Evolutionary conservation across 1,284 basidiomycete species (phyloP).

Genomic region (Boletus smithii): DNA sequence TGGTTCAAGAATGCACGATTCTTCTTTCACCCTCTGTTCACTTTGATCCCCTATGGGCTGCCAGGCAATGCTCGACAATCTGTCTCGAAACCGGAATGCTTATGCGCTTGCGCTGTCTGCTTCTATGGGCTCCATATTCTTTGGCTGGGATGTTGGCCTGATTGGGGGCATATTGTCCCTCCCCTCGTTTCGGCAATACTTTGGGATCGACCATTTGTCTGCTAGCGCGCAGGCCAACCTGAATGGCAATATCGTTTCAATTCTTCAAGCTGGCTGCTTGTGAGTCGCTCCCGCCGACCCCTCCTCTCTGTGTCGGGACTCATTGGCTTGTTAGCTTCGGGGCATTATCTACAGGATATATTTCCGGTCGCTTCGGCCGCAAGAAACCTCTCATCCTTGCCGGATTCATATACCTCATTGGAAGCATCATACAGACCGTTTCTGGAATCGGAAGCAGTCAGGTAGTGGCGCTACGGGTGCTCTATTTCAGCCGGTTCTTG

Average conservation of each 20-base stretch:
- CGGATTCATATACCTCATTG: constrained; percentile 53
- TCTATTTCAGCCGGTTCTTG: constrained; percentile 49
- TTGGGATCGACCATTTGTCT: constrained; percentile 41
- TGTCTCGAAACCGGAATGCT: constrained; percentile 41
- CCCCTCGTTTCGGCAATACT: constrained; percentile 44
- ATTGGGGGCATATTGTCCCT: constrained; percentile 49
- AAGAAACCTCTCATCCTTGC: constrained; percentile 48
- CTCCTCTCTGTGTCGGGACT: background rate
- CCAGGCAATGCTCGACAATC: constrained; percentile 24
- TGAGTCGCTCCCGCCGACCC: constrained; percentile 38
- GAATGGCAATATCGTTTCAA: constrained; percentile 54
- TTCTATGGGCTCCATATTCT: constrained; percentile 48
- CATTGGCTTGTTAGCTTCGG: constrained; percentile 38
- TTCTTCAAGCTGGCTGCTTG: constrained; percentile 58
- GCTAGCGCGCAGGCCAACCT: constrained; percentile 38
- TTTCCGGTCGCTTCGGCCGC: constrained; percentile 44
- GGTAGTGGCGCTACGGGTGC: constrained; percentile 38
- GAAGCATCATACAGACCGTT: constrained; percentile 51
- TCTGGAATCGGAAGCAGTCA: constrained; percentile 42
- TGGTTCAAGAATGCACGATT: too few relatives aligned
- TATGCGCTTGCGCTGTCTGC: constrained; percentile 45
- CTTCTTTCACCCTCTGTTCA: background rate
- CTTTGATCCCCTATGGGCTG: constrained; percentile 23
- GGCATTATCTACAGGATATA: constrained; percentile 41
- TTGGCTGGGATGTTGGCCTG: constrained; percentile 38